Evolutionary conservation across 73 alveolate genomes (phyloP).

Genomic region (Paramecium primaurelia): DNA sequence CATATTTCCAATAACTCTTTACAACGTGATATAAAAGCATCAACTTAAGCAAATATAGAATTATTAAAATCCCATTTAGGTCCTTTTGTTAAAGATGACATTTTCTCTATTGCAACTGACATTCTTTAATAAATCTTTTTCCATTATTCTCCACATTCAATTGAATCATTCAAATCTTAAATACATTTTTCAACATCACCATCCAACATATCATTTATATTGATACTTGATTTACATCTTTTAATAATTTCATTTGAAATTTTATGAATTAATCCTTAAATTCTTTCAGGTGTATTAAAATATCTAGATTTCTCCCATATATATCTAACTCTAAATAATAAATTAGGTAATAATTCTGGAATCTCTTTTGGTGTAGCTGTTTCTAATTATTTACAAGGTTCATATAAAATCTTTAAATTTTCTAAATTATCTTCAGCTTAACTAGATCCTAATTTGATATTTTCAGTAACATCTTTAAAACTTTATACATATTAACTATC

Average conservation of each 20-base stretch:
- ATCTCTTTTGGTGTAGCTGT: conserved; percentile 85
- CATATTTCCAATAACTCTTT: conserved; percentile 98
- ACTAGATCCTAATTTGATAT: conserved; percentile 79
- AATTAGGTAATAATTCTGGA: conserved; percentile 83
- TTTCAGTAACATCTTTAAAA: conserved; percentile 78
- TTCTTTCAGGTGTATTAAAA: conserved; percentile 91
- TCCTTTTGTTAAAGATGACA: conserved; percentile 50
- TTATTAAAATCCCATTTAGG: conserved; percentile 85
- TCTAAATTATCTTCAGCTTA: conserved; percentile 87
- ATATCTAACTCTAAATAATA: conserved; percentile 70
- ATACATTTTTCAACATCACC: conserved; percentile 94
- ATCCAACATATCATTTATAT: conserved; percentile 85
- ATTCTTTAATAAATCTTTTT: conserved; percentile 70
- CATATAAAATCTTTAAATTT: conserved; percentile 76
- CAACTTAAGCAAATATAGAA: conserved; percentile 98
- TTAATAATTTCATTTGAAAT: conserved; percentile 89
- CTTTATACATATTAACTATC: conserved; percentile 80
- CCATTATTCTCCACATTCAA: conserved; percentile 94
- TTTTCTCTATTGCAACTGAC: conserved; percentile 66
- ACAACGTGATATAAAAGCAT: conserved; percentile 99
- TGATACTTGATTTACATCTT: conserved; percentile 87
- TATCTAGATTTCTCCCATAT: conserved; percentile 90
- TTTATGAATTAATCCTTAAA: conserved; percentile 85
- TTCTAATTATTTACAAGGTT: conserved; percentile 85
- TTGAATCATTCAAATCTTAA: conserved; percentile 85